Evolutionary conservation across 2,329 filamentous ascomycete genomes (phyloP).

Genomic region (Cladosporium colombiae): DNA sequence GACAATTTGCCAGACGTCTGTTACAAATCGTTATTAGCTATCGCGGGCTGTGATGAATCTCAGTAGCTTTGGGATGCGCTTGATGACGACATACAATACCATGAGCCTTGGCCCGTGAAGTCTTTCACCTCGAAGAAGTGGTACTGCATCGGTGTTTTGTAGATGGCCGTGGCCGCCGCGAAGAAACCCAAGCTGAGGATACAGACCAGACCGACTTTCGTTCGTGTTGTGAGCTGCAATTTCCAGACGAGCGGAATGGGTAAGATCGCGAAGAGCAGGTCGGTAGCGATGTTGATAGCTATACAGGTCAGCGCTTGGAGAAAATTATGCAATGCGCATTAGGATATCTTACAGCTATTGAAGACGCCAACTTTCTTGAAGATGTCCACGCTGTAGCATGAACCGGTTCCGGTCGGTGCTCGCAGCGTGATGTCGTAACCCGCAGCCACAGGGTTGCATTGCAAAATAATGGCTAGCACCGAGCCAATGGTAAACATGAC

Average conservation of each 20-base stretch:
- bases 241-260: conserved; percentile 48
- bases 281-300: conserved; percentile 43
- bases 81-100: conserved; percentile 1
- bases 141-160: conserved; percentile 18
- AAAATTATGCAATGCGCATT: background rate
- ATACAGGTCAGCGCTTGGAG: background rate
- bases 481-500: background rate
- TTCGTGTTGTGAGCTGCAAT: conserved; percentile 46
- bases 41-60: background rate
- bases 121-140: conserved; percentile 9
- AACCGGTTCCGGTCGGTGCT: background rate
- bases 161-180: conserved; percentile 29
- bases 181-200: conserved; percentile 44
- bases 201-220: conserved; percentile 43
- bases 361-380: conserved; percentile 10
- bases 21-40: background rate
- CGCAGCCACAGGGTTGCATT: conserved; percentile 8
- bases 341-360: background rate
- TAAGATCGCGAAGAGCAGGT: conserved; percentile 45
- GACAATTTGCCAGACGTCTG: conserved; percentile 21
- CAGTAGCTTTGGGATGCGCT: background rate
- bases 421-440: conserved; percentile 3
- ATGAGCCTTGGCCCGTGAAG: conserved; percentile 14
- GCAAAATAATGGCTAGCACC: conserved; percentile 1
- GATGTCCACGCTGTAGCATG: conserved; percentile 1